phyloP scores from a whole-genome alignment of 192 early-diverging fungal genomes.

The Radiomyces spectabilis region DNA sequence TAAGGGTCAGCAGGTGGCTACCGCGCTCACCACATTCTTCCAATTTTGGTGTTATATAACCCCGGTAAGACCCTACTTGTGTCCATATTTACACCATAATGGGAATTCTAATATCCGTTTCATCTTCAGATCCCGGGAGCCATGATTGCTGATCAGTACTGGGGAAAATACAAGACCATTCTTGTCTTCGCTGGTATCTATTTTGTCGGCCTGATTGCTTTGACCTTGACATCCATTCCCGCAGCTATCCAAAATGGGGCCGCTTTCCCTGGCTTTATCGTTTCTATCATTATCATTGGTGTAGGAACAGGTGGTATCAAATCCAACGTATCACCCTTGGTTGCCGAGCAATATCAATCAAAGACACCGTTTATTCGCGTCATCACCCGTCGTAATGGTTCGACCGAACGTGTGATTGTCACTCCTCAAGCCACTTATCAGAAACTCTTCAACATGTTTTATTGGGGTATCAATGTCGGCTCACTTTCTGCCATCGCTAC shows the following conservation, averaged over 20 bases:
- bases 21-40: slow-evolving; percentile 46
- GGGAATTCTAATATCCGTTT: too few species aligned
- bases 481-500: slow-evolving; percentile 50
- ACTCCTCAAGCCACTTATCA: slow-evolving; percentile 45
- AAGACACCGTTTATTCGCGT: slow-evolving; percentile 50
- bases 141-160: slow-evolving; percentile 59
- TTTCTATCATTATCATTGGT: slow-evolving; percentile 63
- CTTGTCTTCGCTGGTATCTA: slow-evolving; percentile 52
- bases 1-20: slow-evolving; percentile 40
- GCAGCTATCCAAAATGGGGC: slow-evolving; percentile 39
- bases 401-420: slow-evolving; percentile 54
- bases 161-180: slow-evolving; percentile 68
- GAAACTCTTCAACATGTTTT: slow-evolving; percentile 77
- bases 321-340: slow-evolving; percentile 67
- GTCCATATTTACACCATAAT: too few species aligned
- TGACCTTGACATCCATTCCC: slow-evolving; percentile 51
- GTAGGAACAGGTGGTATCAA: slow-evolving; percentile 76
- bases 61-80: too few species aligned
- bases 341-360: slow-evolving; percentile 61
- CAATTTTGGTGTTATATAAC: slow-evolving; percentile 38
- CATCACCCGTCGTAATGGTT: slow-evolving; percentile 32
- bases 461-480: slow-evolving; percentile 68
- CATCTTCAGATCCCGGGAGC: too few species aligned
- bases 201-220: slow-evolving; percentile 47
- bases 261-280: slow-evolving; percentile 54